Evolutionary conservation across 2,329 filamentous ascomycete genomes (phyloP).

Genomic region (Grosmannia penicillata): DNA sequence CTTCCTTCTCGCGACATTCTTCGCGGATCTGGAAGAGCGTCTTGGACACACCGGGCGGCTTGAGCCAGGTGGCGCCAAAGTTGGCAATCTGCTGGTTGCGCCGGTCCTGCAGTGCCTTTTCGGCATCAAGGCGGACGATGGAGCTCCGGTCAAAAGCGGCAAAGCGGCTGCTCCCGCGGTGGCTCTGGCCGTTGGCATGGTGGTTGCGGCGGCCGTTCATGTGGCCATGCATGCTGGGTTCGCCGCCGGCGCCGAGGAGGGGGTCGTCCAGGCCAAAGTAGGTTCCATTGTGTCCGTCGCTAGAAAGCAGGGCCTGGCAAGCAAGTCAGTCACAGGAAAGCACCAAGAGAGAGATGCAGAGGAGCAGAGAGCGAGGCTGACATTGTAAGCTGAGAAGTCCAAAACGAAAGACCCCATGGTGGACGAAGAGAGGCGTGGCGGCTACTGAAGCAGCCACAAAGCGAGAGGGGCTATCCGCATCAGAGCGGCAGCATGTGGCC

Average conservation of each 20-base stretch:
- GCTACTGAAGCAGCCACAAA: no score
- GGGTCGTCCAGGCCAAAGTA: constrained; percentile 9
- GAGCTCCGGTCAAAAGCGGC: constrained; percentile 40
- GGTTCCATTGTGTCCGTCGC: constrained; percentile 6
- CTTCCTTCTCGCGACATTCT: constrained; percentile 75
- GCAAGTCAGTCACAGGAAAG: neutral
- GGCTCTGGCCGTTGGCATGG: constrained; percentile 5
- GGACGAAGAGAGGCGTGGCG: no score
- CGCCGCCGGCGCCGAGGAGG: constrained; percentile 17
- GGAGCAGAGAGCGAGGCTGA: neutral
- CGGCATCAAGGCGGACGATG: constrained; percentile 54
- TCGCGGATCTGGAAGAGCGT: constrained; percentile 82
- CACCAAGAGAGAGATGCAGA: neutral
- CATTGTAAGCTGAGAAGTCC: constrained; percentile 11
- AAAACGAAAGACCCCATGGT: constrained; percentile 10
- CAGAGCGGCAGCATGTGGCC: no score
- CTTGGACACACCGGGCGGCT: constrained; percentile 75
- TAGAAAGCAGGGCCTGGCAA: constrained; percentile 1
- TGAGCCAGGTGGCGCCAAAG: constrained; percentile 83
- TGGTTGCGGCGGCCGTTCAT: constrained; percentile 7
- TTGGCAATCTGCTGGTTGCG: constrained; percentile 72
- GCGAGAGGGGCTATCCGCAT: no score
- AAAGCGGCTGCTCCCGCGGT: constrained; percentile 2
- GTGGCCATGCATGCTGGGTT: constrained; percentile 12
- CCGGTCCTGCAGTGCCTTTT: constrained; percentile 62